Percentiles rank a stretch among this genome's conserved stretches.
Conservation (phyloP, 169 alveolate species). For the Eimeria necatrix region DNA sequence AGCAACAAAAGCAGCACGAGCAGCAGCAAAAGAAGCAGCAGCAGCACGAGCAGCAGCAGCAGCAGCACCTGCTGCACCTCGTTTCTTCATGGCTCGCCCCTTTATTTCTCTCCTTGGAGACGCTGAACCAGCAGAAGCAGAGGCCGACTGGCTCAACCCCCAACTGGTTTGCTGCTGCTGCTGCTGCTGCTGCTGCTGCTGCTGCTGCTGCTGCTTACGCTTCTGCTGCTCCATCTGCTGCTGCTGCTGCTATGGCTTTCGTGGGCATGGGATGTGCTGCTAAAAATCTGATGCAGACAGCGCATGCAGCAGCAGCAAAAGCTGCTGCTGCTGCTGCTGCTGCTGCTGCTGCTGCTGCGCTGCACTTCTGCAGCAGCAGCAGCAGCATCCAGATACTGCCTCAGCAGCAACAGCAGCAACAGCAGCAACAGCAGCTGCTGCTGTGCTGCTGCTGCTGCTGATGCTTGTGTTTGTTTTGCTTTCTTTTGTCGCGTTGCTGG, state of each 20-base stretch:
- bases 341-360: conserved; percentile 71
- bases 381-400: too few relatives aligned
- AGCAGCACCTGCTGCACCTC: not conserved
- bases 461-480: not conserved
- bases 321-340: conserved; percentile 29
- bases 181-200: not conserved
- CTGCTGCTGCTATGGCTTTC: not conserved
- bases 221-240: conserved; percentile 24
- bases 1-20: not conserved
- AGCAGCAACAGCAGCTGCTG: not conserved
- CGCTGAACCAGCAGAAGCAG: not conserved
- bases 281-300: too few relatives aligned
- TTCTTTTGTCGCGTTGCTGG: not conserved
- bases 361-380: not conserved
- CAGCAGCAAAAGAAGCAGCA: conserved; percentile 22
- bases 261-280: too few relatives aligned
- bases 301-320: not conserved
- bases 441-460: not conserved
- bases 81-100: conserved; percentile 34
- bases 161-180: not conserved
- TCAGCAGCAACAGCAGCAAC: conserved; percentile 22
- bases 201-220: conserved; percentile 62
- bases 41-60: conserved; percentile 40
- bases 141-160: conserved; percentile 12
- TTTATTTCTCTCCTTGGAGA: conserved; percentile 14